Evolutionary conservation across 1,139 yeast genomes (phyloP), one percentile per base, ranked within the genome.

Genomic region (Pichia sp.): DNA sequence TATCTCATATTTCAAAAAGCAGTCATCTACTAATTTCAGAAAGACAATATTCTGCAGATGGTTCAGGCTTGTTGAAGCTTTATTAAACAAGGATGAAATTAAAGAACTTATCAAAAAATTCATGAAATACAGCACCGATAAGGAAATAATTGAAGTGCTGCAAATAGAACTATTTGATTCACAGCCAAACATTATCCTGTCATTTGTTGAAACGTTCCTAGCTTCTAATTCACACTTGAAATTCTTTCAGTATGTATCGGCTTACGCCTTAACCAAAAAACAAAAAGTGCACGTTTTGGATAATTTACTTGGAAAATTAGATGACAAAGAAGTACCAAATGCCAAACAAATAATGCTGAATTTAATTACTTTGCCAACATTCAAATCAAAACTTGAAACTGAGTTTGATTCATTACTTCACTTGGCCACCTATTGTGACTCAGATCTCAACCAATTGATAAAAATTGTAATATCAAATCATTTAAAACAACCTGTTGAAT

Each of bases 341-440:
- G 62, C 58, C 4, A 48, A 54, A 6, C 16, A 34, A 0, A 56
- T 69, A 3, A 61, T 80, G 10, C 46, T 61, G 3, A 76, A 77
- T 55, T 61, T 83, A 27, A 63, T 83, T 17, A 56, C 61, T 2
- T 71, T 74, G 8, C 85, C 87, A 6, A 76, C 87, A 0, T 78
- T 73, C 61, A 81, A 72, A 59, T 77, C 88, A 0, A 60, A 61
- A 0, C 59, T 83, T 17, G 89, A 84, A 64, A 68, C 72, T 0
- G 73, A 81, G 38, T 63, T 76, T 45, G 53, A 64, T 0, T 56
- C 58, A 0, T 57, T 75, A 1, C 44, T 69, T 6, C 51, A 60
- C 14, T 44, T 75, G 50, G 55, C 74, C 16, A 12, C 36, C 33
- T 1, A 20, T 1, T 20, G 36, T 10, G 40, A 41, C 4, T 4